phyloP scores from a whole-genome alignment of 805 yeast genomes.

The Cyberlindnera subsufficiens region DNA sequence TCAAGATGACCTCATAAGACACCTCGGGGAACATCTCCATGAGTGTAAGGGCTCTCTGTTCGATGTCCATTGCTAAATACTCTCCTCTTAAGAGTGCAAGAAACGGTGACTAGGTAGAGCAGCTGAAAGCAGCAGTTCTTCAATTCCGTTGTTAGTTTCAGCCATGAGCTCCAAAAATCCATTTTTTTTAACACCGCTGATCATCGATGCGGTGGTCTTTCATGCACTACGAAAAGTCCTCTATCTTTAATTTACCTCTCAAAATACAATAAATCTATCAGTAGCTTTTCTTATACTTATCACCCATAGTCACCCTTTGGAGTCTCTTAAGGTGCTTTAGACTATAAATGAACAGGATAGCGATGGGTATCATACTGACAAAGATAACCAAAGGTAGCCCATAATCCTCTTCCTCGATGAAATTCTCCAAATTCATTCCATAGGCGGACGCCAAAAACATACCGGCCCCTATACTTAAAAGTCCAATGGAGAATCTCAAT shows the following conservation, averaged over 20 bases:
- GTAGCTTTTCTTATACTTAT: constrained; percentile 11
- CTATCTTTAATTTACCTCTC: not conserved
- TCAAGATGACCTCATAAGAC: not conserved
- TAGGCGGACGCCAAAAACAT: constrained; percentile 80
- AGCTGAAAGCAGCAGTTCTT: no score
- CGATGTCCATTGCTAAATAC: constrained; percentile 1
- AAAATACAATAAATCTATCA: not conserved
- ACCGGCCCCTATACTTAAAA: constrained; percentile 76
- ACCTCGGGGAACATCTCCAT: constrained; percentile 3
- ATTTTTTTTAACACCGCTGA: no score
- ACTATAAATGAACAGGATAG: constrained; percentile 46
- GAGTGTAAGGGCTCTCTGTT: not conserved
- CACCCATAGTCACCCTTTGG: constrained; percentile 64
- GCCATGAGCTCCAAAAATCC: no score
- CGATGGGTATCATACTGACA: constrained; percentile 35
- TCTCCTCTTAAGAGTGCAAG: no score
- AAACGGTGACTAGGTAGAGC: no score
- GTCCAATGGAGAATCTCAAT: constrained; percentile 73
- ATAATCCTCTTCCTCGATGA: constrained; percentile 72
- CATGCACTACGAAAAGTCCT: not conserved
- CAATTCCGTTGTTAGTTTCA: no score
- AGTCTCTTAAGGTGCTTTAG: constrained; percentile 54
- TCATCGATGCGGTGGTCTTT: no score
- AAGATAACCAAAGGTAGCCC: constrained; percentile 56
- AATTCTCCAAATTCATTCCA: constrained; percentile 95